Conservation (phyloP, 495 filamentous ascomycete species). For the Daldinia childiae region DNA sequence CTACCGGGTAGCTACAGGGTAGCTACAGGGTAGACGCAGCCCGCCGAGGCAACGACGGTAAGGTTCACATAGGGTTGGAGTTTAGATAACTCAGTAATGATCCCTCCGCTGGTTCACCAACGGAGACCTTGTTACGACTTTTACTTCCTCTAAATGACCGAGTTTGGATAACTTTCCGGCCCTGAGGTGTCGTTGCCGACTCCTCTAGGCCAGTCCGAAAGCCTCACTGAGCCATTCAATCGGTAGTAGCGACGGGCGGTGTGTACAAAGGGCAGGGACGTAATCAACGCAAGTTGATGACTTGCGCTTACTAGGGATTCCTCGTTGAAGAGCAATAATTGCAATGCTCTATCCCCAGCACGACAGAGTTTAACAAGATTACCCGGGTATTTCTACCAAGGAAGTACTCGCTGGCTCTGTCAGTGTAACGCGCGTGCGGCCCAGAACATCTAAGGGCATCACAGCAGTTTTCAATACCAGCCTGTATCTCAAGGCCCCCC, state of each 20-base stretch:
- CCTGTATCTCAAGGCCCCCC: not conserved
- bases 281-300: conserved; percentile 80
- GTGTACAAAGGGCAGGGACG: conserved; percentile 78
- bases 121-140: conserved; percentile 81
- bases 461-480: not conserved
- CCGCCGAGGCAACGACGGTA: conserved; percentile 10
- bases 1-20: conserved; percentile 8
- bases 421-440: conserved; percentile 61
- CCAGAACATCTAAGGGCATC: conserved; percentile 15
- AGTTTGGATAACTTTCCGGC: conserved; percentile 78
- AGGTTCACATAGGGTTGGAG: not conserved
- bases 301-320: conserved; percentile 79
- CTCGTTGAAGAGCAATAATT: conserved; percentile 84
- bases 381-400: conserved; percentile 76
- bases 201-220: conserved; percentile 72
- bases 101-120: conserved; percentile 69
- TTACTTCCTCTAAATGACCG: conserved; percentile 80
- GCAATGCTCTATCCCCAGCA: conserved; percentile 81
- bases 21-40: not conserved
- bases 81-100: conserved; percentile 13
- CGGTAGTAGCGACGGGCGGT: conserved; percentile 73
- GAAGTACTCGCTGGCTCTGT: conserved; percentile 75
- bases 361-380: conserved; percentile 82
- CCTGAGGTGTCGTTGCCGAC: conserved; percentile 69
- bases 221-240: conserved; percentile 80